These are phyloP conservation scores for Babesia divergens DNA, from an alignment of 169 alveolate genomes.

Conservation along the genomic window DNA sequence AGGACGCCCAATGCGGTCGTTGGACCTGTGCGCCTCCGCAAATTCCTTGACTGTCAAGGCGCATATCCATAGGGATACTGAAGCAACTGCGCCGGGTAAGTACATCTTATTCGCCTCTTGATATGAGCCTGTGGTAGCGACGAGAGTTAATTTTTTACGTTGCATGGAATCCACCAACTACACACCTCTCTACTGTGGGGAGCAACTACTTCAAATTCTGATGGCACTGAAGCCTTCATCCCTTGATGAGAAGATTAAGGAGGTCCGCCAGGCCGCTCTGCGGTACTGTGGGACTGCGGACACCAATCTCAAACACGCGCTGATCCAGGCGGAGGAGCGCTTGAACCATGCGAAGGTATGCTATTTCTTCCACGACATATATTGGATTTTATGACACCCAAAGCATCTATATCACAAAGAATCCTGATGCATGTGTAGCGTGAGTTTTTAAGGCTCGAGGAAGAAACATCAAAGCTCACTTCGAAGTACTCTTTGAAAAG, in stretches of 20 bases:
- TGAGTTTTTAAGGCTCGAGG: slow-evolving; percentile 6
- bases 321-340: slow-evolving; percentile 38
- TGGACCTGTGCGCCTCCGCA: slow-evolving; percentile 12
- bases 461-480: not conserved
- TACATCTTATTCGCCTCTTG: not conserved
- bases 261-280: slow-evolving; percentile 31
- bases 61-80: not conserved
- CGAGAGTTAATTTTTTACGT: not conserved
- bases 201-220: not conserved
- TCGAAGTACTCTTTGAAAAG: not conserved
- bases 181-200: slow-evolving; percentile 40
- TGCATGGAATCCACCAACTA: not conserved
- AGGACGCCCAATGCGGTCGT: not conserved
- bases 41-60: not conserved
- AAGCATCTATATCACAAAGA: not conserved
- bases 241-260: slow-evolving; percentile 1
- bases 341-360: slow-evolving; percentile 44
- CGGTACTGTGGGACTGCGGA: slow-evolving; percentile 46
- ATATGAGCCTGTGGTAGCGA: not conserved
- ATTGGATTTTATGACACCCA: no score
- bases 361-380: not conserved
- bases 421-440: not conserved
- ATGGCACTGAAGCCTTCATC: slow-evolving; percentile 1
- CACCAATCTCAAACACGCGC: slow-evolving; percentile 30
- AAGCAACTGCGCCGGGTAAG: not conserved